These are phyloP conservation scores for Bacidia rubella DNA, from an alignment of 495 filamentous ascomycete genomes.

Conservation along the genomic window DNA sequence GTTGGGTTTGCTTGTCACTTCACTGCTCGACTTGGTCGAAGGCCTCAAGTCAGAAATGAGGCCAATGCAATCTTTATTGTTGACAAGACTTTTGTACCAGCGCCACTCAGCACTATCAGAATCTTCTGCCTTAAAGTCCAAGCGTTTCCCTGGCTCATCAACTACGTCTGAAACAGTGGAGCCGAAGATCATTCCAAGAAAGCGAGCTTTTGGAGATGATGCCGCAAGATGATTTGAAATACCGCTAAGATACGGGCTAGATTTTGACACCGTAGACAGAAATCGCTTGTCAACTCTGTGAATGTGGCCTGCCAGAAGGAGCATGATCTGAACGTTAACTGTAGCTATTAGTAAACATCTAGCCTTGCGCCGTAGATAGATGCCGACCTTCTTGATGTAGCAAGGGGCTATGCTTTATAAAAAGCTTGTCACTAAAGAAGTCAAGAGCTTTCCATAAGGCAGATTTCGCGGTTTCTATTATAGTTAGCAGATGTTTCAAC, in stretches of 20 bases:
- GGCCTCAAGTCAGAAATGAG: slow-evolving; percentile 34
- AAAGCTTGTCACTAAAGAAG: slow-evolving; percentile 74
- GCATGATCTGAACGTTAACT: slow-evolving; percentile 68
- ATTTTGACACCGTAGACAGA: slow-evolving; percentile 51
- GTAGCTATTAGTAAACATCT: slow-evolving; percentile 18
- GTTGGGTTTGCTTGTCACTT: slow-evolving; percentile 4
- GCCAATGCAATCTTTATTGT: slow-evolving; percentile 50
- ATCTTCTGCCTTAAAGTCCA: slow-evolving; percentile 79
- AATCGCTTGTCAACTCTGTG: slow-evolving; percentile 45
- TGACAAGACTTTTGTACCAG: slow-evolving; percentile 61
- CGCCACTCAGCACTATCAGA: slow-evolving; percentile 54
- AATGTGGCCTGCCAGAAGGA: slow-evolving; percentile 65
- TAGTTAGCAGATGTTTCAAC: background rate
- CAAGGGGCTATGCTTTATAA: slow-evolving; percentile 69
- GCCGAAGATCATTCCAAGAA: slow-evolving; percentile 82
- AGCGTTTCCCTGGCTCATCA: slow-evolving; percentile 55
- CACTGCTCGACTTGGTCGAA: slow-evolving; percentile 2
- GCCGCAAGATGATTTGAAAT: slow-evolving; percentile 80
- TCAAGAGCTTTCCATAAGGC: slow-evolving; percentile 53
- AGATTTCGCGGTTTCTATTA: slow-evolving; percentile 26
- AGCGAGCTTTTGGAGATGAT: slow-evolving; percentile 58
- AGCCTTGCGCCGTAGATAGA: background rate
- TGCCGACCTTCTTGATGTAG: slow-evolving; percentile 73
- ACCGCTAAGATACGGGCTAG: slow-evolving; percentile 55
- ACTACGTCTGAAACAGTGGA: slow-evolving; percentile 68